Evolutionary conservation across 192 early-diverging fungal genomes (phyloP), one percentile per base, ranked within the genome.

Genomic region (Chytriomyces confervae): DNA sequence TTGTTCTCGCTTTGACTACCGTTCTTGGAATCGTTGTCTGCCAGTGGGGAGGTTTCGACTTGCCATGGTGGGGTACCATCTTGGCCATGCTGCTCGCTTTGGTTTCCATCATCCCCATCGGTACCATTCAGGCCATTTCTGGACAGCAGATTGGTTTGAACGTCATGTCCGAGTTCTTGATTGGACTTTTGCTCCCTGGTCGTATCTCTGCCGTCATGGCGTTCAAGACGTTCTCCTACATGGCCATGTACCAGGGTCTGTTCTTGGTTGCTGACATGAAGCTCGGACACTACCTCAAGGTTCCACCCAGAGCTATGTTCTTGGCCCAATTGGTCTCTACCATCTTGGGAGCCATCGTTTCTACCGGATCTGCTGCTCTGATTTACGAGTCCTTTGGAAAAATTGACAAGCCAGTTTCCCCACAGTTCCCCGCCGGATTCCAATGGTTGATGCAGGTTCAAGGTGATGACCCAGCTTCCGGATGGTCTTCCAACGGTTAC

Each of bases 201-300:
- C 83, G 94, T 68, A 91, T 92, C 23, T 91, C 95, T 48, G 91
- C 90, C 75, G 94, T 94, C 69, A 90, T 95, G 50, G 89, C 91
- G 3, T 97, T 95, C 88, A 97, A 97, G 82, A 91, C 93, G 9
- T 89, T 93, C 72, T 93, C 92, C 53, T 92, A 92, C 81, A 95
- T 92, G 69, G 87, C 90, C 6, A 86, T 94, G 83, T 80, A 85
- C 27, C 95, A 98, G 84, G 91, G 90, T 50, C 76, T 96, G 44
- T 85, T 85, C 27, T 90, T 97, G 45, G 76, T 91, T 6, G 45
- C 72, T 36, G 93, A 94, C 81, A 82, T 95, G 11, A 95, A 95
- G 77, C 82, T 94, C 18, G 93, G 91, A 57, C 91, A 92, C 69
- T 94, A 93, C 83, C 87, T 90, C 77, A 91, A 94, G 79, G 87